Evolutionary conservation across 345 rosid species (phyloP).

Genomic region (Leavenworthia alabamica): DNA sequence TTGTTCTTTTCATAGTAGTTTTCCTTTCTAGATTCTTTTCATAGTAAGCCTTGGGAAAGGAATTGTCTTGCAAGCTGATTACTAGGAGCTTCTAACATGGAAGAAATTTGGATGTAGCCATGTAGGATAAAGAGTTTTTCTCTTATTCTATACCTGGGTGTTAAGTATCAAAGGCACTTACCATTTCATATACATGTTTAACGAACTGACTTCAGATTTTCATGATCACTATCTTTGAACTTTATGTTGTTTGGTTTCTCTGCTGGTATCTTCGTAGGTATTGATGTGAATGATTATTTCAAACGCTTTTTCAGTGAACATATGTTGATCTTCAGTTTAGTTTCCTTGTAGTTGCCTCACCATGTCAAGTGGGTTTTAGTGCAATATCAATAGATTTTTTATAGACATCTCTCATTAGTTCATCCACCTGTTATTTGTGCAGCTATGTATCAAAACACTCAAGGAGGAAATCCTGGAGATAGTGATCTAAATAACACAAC

Average conservation of each 20-base stretch:
- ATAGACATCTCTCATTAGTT: background rate
- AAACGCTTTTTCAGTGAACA: background rate
- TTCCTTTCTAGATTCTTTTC: background rate
- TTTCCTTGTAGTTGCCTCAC: constrained; percentile 28
- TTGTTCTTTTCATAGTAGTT: background rate
- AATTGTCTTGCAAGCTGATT: constrained; percentile 2
- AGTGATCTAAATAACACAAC: constrained; percentile 94
- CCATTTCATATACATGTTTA: background rate
- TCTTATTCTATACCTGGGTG: background rate
- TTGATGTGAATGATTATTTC: constrained; percentile 8
- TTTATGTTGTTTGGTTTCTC: constrained; percentile 5
- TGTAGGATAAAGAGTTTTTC: background rate
- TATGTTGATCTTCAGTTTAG: background rate
- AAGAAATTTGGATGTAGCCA: background rate
- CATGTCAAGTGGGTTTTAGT: constrained; percentile 7
- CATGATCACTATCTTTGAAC: background rate
- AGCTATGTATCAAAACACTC: constrained; percentile 65
- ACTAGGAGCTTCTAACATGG: background rate
- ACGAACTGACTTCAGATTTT: background rate
- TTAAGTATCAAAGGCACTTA: background rate
- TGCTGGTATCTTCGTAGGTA: background rate
- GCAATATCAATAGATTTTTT: background rate
- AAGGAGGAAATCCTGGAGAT: constrained; percentile 76
- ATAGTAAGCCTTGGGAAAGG: background rate
- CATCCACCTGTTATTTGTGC: constrained; percentile 40